phyloP scores from a whole-genome alignment of 2,329 filamentous ascomycete species.

The Juglanconis sp. region DNA sequence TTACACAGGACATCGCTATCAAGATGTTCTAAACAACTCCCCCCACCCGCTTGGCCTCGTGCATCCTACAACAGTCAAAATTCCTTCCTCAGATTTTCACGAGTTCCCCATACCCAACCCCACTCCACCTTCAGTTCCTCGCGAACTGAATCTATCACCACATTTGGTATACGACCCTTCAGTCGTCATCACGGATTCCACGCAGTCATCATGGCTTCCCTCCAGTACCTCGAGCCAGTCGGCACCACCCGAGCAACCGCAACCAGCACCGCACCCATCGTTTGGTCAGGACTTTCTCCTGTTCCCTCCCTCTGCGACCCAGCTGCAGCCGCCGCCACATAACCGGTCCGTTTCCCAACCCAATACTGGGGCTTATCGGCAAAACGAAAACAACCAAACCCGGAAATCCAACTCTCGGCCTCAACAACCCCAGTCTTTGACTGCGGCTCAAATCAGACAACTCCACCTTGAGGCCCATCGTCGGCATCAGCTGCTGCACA shows the following conservation, averaged over 20 bases:
- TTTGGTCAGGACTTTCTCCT: slow-evolving; percentile 6
- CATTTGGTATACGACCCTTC: slow-evolving; percentile 61
- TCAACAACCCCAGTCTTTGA: not conserved
- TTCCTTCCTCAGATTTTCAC: slow-evolving; percentile 45
- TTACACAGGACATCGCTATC: slow-evolving; percentile 35
- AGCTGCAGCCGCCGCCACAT: slow-evolving; percentile 55
- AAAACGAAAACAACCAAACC: slow-evolving; percentile 36
- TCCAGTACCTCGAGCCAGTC: slow-evolving; percentile 62
- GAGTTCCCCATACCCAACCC: slow-evolving; percentile 33
- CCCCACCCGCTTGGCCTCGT: slow-evolving; percentile 32
- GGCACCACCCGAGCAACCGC: slow-evolving; percentile 57
- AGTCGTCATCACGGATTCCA: slow-evolving; percentile 81
- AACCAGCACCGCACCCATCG: slow-evolving; percentile 34
- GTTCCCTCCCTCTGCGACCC: slow-evolving; percentile 2
- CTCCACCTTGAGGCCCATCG: not conserved
- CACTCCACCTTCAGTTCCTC: slow-evolving; percentile 54
- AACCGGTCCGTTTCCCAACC: slow-evolving; percentile 37
- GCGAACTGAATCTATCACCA: slow-evolving; percentile 64
- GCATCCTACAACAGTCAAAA: slow-evolving; percentile 42
- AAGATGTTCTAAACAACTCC: slow-evolving; percentile 57
- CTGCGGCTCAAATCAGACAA: not conserved
- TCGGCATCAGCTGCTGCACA: slow-evolving; percentile 37
- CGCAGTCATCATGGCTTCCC: slow-evolving; percentile 75
- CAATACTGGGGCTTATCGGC: slow-evolving; percentile 41
- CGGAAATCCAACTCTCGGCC: slow-evolving; percentile 34